Evolutionary conservation across 768 basidiomycete genomes (phyloP), one percentile per base, ranked within the genome.

Genomic region (Hirschioporus abietinus): DNA sequence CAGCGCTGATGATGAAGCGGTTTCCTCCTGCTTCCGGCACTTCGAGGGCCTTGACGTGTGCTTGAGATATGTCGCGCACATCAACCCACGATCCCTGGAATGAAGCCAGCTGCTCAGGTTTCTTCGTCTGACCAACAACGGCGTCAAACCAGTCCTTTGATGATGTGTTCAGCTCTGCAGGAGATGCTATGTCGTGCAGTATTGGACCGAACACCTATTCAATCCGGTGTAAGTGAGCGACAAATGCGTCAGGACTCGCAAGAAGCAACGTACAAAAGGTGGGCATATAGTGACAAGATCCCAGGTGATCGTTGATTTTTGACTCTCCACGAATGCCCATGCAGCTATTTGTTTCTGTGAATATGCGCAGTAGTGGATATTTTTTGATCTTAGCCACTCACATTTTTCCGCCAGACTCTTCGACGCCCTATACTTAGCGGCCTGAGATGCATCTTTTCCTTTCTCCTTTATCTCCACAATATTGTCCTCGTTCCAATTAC

Each of bases 351-450:
- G 20, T 52, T 52, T 52, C 42, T 5, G 42, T n/a, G 63, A 61
- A 15, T 25, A 24, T 12, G 17, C 23, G 60, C 3, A 5, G 3
- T 25, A 18, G 10, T 25, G 17, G 60, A 25, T 7, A 61, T 23
- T 52, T 0, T 30, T 1, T 30, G 30, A 30, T 30, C 2, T 3
- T 24, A 27, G n/a, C 20, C 35, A 25, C 65, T 36, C 36, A 83
- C 86, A 81, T 75, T 78, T 79, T 75, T 93, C 91, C 0, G 89
- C 87, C 1, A 90, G 77, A 1, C 80, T 81, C 78, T 92, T 92
- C 20, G 84, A 85, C 1, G 87, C 85, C 24, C 79, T 71, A 72
- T 92, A 92, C 69, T 83, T 85, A 23, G 74, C 67, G n/a, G 73
- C 68, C 0, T 67, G 66, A 0, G 73, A 66, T 0, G 84, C 84